Percentiles rank a stretch among this genome's conserved stretches.
Conservation (phyloP, 2,329 filamentous ascomycete species). For the Fusarium heterosporum region DNA sequence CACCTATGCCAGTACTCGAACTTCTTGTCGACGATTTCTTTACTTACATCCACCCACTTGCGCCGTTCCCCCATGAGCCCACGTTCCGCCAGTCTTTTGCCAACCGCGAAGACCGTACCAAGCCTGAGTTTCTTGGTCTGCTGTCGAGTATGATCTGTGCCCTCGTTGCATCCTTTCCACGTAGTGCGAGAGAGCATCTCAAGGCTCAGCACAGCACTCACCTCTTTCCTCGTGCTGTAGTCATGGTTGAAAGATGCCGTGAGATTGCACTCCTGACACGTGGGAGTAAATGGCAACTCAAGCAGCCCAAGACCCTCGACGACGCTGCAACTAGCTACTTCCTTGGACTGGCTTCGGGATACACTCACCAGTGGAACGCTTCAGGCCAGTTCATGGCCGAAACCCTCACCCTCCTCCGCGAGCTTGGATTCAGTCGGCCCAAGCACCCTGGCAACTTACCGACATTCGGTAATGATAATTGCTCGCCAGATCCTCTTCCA, state of each 20-base stretch:
- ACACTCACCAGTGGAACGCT: constrained; percentile 75
- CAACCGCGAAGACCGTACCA: constrained; percentile 73
- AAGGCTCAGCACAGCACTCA: constrained; percentile 73
- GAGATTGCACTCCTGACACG: constrained; percentile 76
- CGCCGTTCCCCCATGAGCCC: constrained; percentile 82
- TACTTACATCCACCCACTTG: constrained; percentile 81
- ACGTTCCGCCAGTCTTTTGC: constrained; percentile 78
- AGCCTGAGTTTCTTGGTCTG: constrained; percentile 75
- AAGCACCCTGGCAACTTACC: constrained; percentile 56
- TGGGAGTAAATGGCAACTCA: constrained; percentile 64
- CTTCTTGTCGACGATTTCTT: constrained; percentile 84
- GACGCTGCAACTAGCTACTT: constrained; percentile 81
- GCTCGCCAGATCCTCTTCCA: constrained; percentile 56
- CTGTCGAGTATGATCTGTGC: constrained; percentile 79
- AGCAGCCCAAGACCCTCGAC: constrained; percentile 62
- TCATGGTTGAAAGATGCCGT: constrained; percentile 77
- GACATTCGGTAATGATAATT: constrained; percentile 56
- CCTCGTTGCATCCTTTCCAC: constrained; percentile 81
- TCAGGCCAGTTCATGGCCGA: constrained; percentile 79
- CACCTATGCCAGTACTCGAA: constrained; percentile 74
- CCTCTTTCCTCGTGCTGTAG: constrained; percentile 75
- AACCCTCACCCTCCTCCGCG: constrained; percentile 74
- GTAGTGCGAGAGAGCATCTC: constrained; percentile 76
- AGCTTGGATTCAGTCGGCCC: constrained; percentile 73
- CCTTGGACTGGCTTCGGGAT: constrained; percentile 72